Conservation (phyloP, 352 stramenopile species). For the Phytophthora capsici region DNA sequence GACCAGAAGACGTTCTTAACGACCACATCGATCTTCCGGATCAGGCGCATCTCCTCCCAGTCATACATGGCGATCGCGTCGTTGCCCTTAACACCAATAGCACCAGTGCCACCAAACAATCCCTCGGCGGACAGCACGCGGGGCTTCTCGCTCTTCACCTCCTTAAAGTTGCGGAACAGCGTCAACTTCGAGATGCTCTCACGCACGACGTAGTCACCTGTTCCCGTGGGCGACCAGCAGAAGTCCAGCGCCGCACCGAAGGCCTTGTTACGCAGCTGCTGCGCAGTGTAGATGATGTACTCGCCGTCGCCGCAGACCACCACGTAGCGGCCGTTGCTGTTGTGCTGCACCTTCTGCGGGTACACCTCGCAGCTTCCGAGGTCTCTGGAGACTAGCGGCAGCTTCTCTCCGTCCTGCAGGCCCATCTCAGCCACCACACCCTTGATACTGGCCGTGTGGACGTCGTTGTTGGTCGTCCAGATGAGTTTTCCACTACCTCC, state of each 20-base stretch:
- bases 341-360: constrained; percentile 97
- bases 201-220: constrained; percentile 98
- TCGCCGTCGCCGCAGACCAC: constrained; percentile 99
- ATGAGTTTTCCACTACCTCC: constrained; percentile 95
- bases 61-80: constrained; percentile 99
- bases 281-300: constrained; percentile 99
- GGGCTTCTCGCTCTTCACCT: constrained; percentile 94
- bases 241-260: constrained; percentile 99
- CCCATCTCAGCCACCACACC: constrained; percentile 79
- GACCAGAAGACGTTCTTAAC: constrained; percentile 99
- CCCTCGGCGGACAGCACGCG: constrained; percentile 95
- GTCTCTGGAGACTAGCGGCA: constrained; percentile 89
- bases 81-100: constrained; percentile 96
- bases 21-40: constrained; percentile 98
- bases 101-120: constrained; percentile 94
- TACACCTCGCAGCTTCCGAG: constrained; percentile 98
- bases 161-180: constrained; percentile 99
- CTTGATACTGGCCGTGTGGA: constrained; percentile 95
- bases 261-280: constrained; percentile 95
- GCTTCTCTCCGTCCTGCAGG: constrained; percentile 89
- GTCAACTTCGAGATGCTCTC: constrained; percentile 96
- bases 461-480: constrained; percentile 98
- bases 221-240: constrained; percentile 96
- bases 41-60: constrained; percentile 98
- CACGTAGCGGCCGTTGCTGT: constrained; percentile 99